Evolutionary conservation across 805 yeast species (phyloP), one percentile per base, ranked within the genome.

Genomic region (Lachancea lanzarotensis): DNA sequence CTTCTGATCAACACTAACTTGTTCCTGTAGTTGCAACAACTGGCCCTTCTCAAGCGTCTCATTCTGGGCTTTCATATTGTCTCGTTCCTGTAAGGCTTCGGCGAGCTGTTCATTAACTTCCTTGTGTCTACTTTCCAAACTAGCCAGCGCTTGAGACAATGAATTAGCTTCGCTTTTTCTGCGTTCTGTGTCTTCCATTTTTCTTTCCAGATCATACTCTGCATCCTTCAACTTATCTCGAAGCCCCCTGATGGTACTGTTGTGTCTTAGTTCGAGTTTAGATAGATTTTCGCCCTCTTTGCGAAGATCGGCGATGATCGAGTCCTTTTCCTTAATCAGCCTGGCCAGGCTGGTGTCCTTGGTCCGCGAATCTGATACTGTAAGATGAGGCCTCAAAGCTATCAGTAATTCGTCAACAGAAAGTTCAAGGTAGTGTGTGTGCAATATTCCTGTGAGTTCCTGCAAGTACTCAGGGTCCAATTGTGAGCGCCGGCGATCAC

Each of bases 231-330:
- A 29, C 31, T 69, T 72, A 17, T 71, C 65, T 35, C 79, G 77
- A 45, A 89, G 63, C 50, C 73, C 72, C 49, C 84, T 84, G 40
- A 90, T 78, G 0, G 81, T 70, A 34, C 79, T 85, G 52, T 76
- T 79, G 42, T 80, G 72, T 52, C 76, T 78, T 22, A 87, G 71
- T 54, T 91, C 97, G 48, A 78, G 80, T 47, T 74, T 73, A 0
- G 93, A 79, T 32, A 88, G 64, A 19, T 74, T 77, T 50, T 83
- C 81, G 3, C 95, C 95, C 62, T 89, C 96, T 44, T 75, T 78
- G 57, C 84, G 58, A 25, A 90, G 66, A 45, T 82, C 80, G 15
- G 76, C 74, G 20, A 90, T 79, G 26, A 79, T 75, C 11, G 69
- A 73, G 42, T 89, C 68, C 69, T 82, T 54, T 53, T 68, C 51